These are phyloP conservation scores for Pezicula carpinea DNA, from an alignment of 2,329 filamentous ascomycete species.

Conservation along the genomic window DNA sequence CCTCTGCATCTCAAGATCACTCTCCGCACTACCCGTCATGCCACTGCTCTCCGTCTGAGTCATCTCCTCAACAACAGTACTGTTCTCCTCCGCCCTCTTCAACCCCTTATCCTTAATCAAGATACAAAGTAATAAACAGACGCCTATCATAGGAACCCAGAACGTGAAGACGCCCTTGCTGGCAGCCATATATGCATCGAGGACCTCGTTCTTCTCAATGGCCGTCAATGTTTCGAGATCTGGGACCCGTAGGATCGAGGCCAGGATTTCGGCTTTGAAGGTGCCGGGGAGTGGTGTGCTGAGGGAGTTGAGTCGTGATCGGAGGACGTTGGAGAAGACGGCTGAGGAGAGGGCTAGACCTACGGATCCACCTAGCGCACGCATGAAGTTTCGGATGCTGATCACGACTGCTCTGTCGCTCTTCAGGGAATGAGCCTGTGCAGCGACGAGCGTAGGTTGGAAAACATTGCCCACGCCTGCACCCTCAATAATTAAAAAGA, in stretches of 20 bases:
- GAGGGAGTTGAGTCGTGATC: slow-evolving; percentile 10
- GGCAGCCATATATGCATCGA: slow-evolving; percentile 47
- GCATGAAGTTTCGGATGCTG: slow-evolving; percentile 57
- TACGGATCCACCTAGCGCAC: slow-evolving; percentile 52
- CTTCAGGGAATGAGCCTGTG: slow-evolving; percentile 53
- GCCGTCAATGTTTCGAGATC: slow-evolving; percentile 13
- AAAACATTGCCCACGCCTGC: slow-evolving; percentile 47
- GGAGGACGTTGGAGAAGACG: slow-evolving; percentile 35
- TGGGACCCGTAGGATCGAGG: slow-evolving; percentile 22
- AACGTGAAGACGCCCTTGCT: slow-evolving; percentile 52
- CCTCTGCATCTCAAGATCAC: slow-evolving; percentile 1
- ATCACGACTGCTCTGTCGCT: slow-evolving; percentile 57
- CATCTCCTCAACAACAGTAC: slow-evolving; percentile 12
- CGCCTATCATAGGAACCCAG: slow-evolving; percentile 47
- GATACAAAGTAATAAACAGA: slow-evolving; percentile 44
- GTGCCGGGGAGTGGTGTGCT: slow-evolving; percentile 12
- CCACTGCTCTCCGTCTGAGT: neutral
- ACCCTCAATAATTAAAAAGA: slow-evolving; percentile 46
- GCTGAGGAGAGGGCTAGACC: slow-evolving; percentile 55
- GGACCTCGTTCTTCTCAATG: slow-evolving; percentile 31
- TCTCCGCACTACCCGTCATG: neutral
- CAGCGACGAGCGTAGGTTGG: slow-evolving; percentile 47
- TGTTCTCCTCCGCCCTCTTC: slow-evolving; percentile 24
- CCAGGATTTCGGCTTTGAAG: slow-evolving; percentile 16
- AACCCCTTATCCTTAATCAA: slow-evolving; percentile 49